These are phyloP conservation scores for Dissophora ornata DNA, from an alignment of 192 early-diverging fungal species.

Conservation along the genomic window DNA sequence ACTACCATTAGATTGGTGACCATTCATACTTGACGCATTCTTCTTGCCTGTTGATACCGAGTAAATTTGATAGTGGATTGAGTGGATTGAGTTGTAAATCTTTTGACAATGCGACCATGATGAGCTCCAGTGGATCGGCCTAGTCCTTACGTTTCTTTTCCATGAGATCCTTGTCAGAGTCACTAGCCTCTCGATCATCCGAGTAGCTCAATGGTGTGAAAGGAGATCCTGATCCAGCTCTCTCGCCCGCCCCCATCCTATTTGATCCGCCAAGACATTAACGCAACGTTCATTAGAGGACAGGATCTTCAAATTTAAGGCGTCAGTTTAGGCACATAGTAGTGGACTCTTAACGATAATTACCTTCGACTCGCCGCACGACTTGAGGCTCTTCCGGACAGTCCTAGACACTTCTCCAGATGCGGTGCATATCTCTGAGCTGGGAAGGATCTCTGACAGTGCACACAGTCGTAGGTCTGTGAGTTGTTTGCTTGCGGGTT, in stretches of 20 bases:
- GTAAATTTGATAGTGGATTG: too few species aligned
- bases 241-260: conserved; percentile 44
- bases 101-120: too few species aligned
- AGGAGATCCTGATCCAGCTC: conserved; percentile 52
- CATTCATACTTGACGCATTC: conserved; percentile 19
- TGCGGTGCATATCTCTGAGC: conserved; percentile 91
- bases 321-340: too few species aligned
- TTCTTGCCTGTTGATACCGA: conserved; percentile 24
- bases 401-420: conserved; percentile 92
- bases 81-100: too few species aligned
- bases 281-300: too few species aligned
- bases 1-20: conserved; percentile 5
- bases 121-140: too few species aligned
- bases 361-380: conserved; percentile 69
- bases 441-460: conserved; percentile 81
- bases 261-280: neutral
- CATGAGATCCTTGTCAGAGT: conserved; percentile 47
- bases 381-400: conserved; percentile 73
- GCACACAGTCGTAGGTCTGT: conserved; percentile 83
- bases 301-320: too few species aligned
- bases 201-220: conserved; percentile 52
- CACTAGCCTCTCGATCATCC: conserved; percentile 47
- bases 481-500: conserved; percentile 60
- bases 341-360: too few species aligned
- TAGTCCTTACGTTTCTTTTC: conserved; percentile 40